phyloP scores from a whole-genome alignment of 208 protist species.

The Blastocrithidia nonstop region DNA sequence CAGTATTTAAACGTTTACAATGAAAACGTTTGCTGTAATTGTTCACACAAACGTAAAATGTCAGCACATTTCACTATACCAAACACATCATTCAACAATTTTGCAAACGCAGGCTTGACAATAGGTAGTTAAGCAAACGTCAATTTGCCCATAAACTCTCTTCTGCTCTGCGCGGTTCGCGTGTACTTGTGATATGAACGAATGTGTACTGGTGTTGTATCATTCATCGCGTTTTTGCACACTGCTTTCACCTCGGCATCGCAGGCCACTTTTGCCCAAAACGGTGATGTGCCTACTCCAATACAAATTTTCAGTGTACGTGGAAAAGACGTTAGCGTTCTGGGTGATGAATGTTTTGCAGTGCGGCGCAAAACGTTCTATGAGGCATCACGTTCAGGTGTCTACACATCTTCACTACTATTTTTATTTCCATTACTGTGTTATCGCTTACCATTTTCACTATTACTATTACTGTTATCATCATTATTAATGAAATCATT shows the following conservation, averaged over 20 bases:
- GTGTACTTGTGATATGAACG: conserved; percentile 34
- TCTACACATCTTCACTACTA: no score
- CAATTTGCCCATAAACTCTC: conserved; percentile 28
- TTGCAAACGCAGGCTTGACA: conserved; percentile 29
- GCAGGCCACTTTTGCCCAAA: conserved; percentile 76
- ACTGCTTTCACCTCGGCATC: conserved; percentile 25
- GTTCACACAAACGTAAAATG: conserved; percentile 13
- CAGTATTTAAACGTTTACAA: conserved; percentile 19
- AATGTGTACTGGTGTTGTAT: conserved; percentile 13
- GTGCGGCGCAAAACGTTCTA: no score
- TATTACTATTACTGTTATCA: neutral
- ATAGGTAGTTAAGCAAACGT: conserved; percentile 34
- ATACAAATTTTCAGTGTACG: conserved; percentile 23
- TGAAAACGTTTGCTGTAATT: conserved; percentile 38
- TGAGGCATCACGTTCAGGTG: no score
- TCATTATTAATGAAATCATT: neutral
- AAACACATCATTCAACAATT: conserved; percentile 35
- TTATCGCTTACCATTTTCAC: neutral
- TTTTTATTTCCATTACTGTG: neutral
- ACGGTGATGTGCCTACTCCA: conserved; percentile 35
- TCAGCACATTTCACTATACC: conserved; percentile 36
- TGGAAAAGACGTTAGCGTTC: no score
- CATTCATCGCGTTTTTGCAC: neutral
- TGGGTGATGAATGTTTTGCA: no score
- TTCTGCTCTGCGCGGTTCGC: conserved; percentile 9